phyloP scores from a whole-genome alignment of 208 protist genomes.

The Jaenimonas drosophilae region DNA sequence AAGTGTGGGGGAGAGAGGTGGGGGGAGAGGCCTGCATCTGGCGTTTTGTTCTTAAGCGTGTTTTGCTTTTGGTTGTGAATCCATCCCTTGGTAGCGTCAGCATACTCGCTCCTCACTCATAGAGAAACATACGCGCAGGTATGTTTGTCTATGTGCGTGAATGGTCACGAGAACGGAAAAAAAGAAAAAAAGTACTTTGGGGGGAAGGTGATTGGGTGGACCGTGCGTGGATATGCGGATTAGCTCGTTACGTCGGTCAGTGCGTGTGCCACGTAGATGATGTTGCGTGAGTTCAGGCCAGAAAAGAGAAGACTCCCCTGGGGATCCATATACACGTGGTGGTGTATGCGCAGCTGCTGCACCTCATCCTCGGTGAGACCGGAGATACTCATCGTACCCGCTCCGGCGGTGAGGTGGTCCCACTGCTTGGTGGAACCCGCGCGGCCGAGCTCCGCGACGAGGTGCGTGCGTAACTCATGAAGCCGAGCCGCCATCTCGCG shows the following conservation, averaged over 20 bases:
- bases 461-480: conserved; percentile 32
- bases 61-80: too few species aligned
- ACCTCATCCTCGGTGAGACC: conserved; percentile 84
- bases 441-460: conserved; percentile 50
- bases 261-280: conserved; percentile 60
- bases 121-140: too few species aligned
- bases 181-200: conserved; percentile 6
- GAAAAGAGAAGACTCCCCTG: conserved; percentile 73
- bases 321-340: conserved; percentile 69
- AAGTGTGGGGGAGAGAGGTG: too few species aligned
- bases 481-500: conserved; percentile 80
- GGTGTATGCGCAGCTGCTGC: conserved; percentile 20
- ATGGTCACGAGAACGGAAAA: conserved; percentile 1
- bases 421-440: conserved; percentile 68
- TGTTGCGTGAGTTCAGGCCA: conserved; percentile 52
- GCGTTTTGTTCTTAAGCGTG: too few species aligned
- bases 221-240: not conserved
- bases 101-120: too few species aligned
- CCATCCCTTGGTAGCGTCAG: too few species aligned
- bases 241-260: conserved; percentile 51
- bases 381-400: conserved; percentile 96
- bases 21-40: too few species aligned
- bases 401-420: conserved; percentile 89
- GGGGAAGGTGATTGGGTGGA: not conserved
- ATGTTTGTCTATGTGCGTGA: too few species aligned